phyloP scores from a whole-genome alignment of 768 basidiomycete genomes.

The Hygrocybe punicea region DNA sequence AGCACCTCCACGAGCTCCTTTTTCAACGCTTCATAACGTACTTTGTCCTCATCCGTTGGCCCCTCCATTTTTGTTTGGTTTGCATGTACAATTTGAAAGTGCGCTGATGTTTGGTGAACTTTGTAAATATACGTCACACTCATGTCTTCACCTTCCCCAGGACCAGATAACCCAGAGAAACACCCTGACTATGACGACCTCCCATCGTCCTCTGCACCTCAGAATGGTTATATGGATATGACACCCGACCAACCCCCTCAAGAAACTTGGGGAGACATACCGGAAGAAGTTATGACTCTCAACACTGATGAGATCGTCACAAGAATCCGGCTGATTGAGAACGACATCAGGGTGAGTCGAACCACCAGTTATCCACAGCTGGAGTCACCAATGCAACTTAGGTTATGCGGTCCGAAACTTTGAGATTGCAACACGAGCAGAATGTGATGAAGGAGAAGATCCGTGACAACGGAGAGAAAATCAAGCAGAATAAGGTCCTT shows the following conservation, averaged over 20 bases:
- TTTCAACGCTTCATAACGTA: conserved; percentile 67
- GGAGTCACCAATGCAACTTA: conserved; percentile 29
- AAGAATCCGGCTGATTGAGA: conserved; percentile 89
- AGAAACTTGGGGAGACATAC: conserved; percentile 90
- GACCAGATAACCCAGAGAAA: conserved; percentile 51
- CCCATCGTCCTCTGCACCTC: conserved; percentile 8
- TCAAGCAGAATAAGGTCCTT: conserved; percentile 98
- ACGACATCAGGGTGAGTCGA: conserved; percentile 83
- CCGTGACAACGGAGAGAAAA: conserved; percentile 95
- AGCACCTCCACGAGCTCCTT: conserved; percentile 73
- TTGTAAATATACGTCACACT: too few relatives aligned
- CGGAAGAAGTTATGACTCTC: conserved; percentile 76
- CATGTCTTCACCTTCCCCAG: conserved; percentile 29
- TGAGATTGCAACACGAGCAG: conserved; percentile 90
- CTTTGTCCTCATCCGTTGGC: conserved; percentile 62
- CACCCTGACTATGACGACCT: conserved; percentile 40
- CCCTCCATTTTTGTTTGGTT: conserved; percentile 29
- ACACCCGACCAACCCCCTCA: conserved; percentile 65
- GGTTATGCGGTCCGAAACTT: conserved; percentile 96
- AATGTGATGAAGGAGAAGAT: conserved; percentile 98
- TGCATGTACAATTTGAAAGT: neutral
- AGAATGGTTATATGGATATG: conserved; percentile 57
- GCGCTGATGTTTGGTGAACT: too few relatives aligned
- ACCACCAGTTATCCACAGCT: neutral
- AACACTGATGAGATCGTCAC: conserved; percentile 85